Evolutionary conservation across 2,329 filamentous ascomycete species (phyloP).

Genomic region (Ceratocystis cacaofunesta): DNA sequence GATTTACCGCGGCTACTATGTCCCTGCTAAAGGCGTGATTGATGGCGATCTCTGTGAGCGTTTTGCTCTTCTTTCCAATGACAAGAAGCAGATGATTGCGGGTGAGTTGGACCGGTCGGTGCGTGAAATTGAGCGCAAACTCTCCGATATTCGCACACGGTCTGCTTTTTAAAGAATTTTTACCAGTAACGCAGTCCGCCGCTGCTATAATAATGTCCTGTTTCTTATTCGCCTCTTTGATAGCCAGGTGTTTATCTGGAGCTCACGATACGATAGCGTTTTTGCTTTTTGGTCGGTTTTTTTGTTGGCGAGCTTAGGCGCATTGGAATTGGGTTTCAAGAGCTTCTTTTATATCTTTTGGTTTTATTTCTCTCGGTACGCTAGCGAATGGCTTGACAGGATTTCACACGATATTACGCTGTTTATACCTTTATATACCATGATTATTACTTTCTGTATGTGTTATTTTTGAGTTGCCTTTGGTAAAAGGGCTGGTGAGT

Average conservation of each 20-base stretch:
- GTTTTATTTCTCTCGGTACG: neutral
- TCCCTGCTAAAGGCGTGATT: conserved; percentile 89
- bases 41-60: conserved; percentile 94
- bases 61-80: conserved; percentile 66
- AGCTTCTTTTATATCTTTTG: neutral
- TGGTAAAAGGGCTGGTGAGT: neutral
- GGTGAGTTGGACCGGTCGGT: conserved; percentile 82
- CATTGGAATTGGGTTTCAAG: conserved; percentile 7
- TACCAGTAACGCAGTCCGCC: conserved; percentile 16
- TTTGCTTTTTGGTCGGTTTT: conserved; percentile 7
- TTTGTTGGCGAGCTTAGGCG: conserved; percentile 15
- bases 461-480: neutral
- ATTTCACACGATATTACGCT: conserved; percentile 9
- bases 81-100: conserved; percentile 91
- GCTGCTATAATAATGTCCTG: neutral
- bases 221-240: neutral
- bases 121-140: conserved; percentile 88
- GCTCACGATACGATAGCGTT: conserved; percentile 3
- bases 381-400: conserved; percentile 3
- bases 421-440: conserved; percentile 15
- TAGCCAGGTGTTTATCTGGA: conserved; percentile 1
- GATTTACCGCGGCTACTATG: conserved; percentile 91
- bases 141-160: conserved; percentile 52
- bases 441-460: conserved; percentile 3
- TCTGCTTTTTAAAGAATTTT: conserved; percentile 40